A percentile compares a stretch with the other conserved stretches of the same genome.
phyloP scores from a whole-genome alignment of 345 rosid genomes.

The Limnanthes douglasii region DNA sequence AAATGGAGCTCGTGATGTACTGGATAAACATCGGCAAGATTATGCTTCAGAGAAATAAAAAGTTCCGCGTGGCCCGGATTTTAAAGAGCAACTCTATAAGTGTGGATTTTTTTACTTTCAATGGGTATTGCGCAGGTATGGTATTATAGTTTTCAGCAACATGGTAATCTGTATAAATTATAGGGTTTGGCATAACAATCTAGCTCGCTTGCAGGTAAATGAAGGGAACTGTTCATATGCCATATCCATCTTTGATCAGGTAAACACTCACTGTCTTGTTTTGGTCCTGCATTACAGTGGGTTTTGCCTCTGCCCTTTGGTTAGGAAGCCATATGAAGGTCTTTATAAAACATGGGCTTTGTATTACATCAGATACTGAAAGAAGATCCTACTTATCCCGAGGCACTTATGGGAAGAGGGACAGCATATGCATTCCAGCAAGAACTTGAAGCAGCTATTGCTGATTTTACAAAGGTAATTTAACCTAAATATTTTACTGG shows the following conservation, averaged over 20 bases:
- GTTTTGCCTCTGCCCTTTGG: background rate
- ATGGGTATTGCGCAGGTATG: constrained; percentile 93
- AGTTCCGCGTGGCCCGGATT: constrained; percentile 43
- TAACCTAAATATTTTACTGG: no score
- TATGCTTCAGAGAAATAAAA: constrained; percentile 35
- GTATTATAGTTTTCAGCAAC: constrained; percentile 7
- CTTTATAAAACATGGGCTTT: no score
- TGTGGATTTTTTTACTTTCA: constrained; percentile 78
- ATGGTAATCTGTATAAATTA: constrained; percentile 48
- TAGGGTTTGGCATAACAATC: constrained; percentile 2
- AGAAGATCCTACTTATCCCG: constrained; percentile 82
- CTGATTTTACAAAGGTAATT: constrained; percentile 85
- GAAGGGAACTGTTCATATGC: constrained; percentile 88
- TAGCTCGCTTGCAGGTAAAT: constrained; percentile 53
- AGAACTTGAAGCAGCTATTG: constrained; percentile 76
- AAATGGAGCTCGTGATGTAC: constrained; percentile 21
- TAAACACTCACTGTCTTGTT: constrained; percentile 11
- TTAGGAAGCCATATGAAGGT: no score
- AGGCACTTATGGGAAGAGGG: constrained; percentile 95
- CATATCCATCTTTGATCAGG: constrained; percentile 86
- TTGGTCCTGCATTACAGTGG: background rate
- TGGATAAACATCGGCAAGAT: constrained; percentile 16
- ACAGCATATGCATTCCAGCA: constrained; percentile 92
- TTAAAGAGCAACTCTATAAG: constrained; percentile 68
- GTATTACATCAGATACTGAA: constrained; percentile 46